Percentiles rank a stretch among this genome's conserved stretches.
Evolutionary conservation across 2,329 filamentous ascomycete genomes (phyloP).

Genomic region (Neofusicoccum laricinum): DNA sequence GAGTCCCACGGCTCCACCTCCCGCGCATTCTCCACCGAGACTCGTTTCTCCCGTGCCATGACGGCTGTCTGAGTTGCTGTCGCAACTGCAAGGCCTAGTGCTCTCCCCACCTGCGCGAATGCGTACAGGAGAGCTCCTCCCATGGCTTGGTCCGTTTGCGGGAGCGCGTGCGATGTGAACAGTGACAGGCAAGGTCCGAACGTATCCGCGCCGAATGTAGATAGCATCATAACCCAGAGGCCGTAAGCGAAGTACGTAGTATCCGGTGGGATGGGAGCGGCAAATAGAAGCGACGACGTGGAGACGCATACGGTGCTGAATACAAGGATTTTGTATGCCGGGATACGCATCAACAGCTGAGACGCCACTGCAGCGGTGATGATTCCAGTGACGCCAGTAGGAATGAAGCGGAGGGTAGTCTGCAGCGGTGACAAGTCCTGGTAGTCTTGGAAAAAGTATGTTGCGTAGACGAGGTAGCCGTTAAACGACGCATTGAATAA

Average conservation of each 20-base stretch:
- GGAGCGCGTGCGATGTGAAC: constrained; percentile 60
- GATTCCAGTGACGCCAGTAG: constrained; percentile 58
- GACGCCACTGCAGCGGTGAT: constrained; percentile 54
- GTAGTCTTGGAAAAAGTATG: constrained; percentile 66
- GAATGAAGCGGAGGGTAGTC: constrained; percentile 66
- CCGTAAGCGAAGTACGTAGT: constrained; percentile 65
- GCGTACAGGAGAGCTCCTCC: constrained; percentile 65
- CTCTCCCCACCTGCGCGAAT: constrained; percentile 60
- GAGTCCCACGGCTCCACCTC: constrained; percentile 15
- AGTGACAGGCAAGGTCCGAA: constrained; percentile 63
- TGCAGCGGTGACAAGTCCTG: constrained; percentile 57
- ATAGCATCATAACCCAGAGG: constrained; percentile 60
- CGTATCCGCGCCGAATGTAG: constrained; percentile 62
- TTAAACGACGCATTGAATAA: constrained; percentile 65
- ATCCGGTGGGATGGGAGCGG: constrained; percentile 56
- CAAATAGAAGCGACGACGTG: constrained; percentile 59
- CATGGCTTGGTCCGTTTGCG: constrained; percentile 61
- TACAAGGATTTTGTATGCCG: constrained; percentile 55
- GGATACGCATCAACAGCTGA: constrained; percentile 53
- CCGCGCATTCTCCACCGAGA: constrained; percentile 18
- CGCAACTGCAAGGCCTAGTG: constrained; percentile 60
- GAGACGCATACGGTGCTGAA: constrained; percentile 55
- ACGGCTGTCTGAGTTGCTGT: constrained; percentile 62
- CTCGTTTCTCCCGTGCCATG: constrained; percentile 49
- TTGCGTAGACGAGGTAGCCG: constrained; percentile 62